phyloP scores from a whole-genome alignment of 768 basidiomycete species.

The Mrakia frigida region DNA sequence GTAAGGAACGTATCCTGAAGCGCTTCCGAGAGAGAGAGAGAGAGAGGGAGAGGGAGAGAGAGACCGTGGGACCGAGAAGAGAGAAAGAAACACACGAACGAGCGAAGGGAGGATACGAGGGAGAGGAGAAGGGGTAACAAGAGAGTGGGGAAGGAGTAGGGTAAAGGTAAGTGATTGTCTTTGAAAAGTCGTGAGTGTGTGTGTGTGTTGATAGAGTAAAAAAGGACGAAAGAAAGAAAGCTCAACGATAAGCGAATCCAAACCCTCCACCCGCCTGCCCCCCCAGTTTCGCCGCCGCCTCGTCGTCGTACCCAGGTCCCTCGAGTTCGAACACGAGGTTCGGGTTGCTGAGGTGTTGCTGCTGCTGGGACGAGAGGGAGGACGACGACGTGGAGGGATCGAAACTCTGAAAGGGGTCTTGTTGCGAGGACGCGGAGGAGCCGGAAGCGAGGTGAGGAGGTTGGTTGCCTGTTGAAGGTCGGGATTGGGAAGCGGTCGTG shows the following conservation, averaged over 20 bases:
- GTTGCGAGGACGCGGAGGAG: not conserved
- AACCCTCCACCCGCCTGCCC: not conserved
- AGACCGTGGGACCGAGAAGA: too few relatives aligned
- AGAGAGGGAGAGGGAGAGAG: too few relatives aligned
- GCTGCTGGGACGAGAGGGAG: not conserved
- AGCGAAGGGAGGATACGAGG: too few relatives aligned
- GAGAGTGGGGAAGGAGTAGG: too few relatives aligned
- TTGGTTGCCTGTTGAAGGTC: not conserved
- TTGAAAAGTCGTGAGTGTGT: too few relatives aligned
- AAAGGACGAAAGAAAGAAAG: not conserved
- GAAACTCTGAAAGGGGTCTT: not conserved
- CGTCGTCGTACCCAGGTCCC: not conserved
- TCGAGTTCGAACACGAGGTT: conserved; percentile 3
- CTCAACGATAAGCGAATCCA: conserved; percentile 5
- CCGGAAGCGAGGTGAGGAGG: not conserved
- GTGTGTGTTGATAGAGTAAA: not conserved
- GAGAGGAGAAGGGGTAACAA: too few relatives aligned
- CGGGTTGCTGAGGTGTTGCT: not conserved
- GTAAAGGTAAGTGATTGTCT: too few relatives aligned
- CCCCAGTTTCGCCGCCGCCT: not conserved
- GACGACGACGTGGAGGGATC: not conserved
- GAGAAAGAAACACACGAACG: too few relatives aligned
- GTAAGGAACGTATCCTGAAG: too few relatives aligned
- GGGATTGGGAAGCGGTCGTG: not conserved
- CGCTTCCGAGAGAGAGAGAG: too few relatives aligned